phyloP scores from a whole-genome alignment of 805 yeast species.

The Metschnikowia shivogae region DNA sequence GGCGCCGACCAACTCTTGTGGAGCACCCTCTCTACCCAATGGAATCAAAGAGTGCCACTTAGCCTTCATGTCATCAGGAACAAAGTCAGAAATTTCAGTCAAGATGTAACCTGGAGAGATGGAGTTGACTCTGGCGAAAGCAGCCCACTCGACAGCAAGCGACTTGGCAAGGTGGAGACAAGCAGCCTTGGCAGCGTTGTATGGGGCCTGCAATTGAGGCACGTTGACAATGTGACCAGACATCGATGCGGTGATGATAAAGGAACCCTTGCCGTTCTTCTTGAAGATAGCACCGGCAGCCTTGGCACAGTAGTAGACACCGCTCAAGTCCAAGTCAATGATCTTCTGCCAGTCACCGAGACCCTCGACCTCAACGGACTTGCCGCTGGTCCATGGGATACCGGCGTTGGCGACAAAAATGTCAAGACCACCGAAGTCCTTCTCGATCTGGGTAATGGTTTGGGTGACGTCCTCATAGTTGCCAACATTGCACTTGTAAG shows the following conservation, averaged over 20 bases:
- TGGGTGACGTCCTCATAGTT: slow-evolving; percentile 46
- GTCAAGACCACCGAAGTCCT: slow-evolving; percentile 78
- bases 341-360: slow-evolving; percentile 33
- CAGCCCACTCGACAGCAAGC: slow-evolving; percentile 46
- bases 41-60: slow-evolving; percentile 41
- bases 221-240: slow-evolving; percentile 46
- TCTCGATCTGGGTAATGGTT: slow-evolving; percentile 47
- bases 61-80: slow-evolving; percentile 27
- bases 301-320: slow-evolving; percentile 43
- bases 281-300: slow-evolving; percentile 37
- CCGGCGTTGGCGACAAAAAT: slow-evolving; percentile 92
- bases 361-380: slow-evolving; percentile 33
- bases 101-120: slow-evolving; percentile 42
- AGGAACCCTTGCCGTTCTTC: slow-evolving; percentile 39
- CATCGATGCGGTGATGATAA: slow-evolving; percentile 44
- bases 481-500: slow-evolving; percentile 60
- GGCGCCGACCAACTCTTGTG: slow-evolving; percentile 45
- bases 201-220: slow-evolving; percentile 44
- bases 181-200: slow-evolving; percentile 46
- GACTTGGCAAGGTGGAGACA: slow-evolving; percentile 40
- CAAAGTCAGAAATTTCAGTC: slow-evolving; percentile 40
- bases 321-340: slow-evolving; percentile 38
- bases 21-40: slow-evolving; percentile 42
- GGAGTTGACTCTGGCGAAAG: slow-evolving; percentile 43
- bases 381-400: slow-evolving; percentile 62